Evolutionary conservation across 73 alveolate genomes (phyloP), one percentile per base, ranked within the genome.

Genomic region (Tetrahymena elliotti): DNA sequence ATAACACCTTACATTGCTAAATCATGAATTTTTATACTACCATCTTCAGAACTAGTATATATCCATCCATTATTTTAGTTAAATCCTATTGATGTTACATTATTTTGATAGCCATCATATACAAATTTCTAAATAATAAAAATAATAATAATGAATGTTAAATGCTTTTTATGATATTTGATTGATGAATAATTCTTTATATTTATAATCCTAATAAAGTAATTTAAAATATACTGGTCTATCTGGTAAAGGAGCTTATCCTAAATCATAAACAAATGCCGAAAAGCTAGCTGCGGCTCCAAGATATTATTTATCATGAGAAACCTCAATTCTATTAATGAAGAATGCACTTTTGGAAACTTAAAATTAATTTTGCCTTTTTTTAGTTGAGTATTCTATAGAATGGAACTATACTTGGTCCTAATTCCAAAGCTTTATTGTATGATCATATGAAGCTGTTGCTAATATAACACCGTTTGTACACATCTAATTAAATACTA

Each of bases 31-130:
- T 93, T 94, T 37, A 94, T 94, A 84, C 54, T 40, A 6, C 96
- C 94, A 94, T 94, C 96, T 18, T 94, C 96, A 38, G 94, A 94
- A 84, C 94, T 83, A 3, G 96, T 83, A 24, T 94, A 94, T 83
- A 83, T 40, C 41, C 92, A 94, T 83, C 39, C 68, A 33, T 84
- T 94, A 39, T 94, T 93, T 35, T 94, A 38, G 40, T 83, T 22
- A 53, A 94, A 94, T 83, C 96, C 96, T 12, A 94, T 84, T 9
- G 94, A 83, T 16, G 94, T 83, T 15, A 94, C 82, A 84, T 94
- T 94, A 84, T 94, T 94, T 35, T 94, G 40, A 84, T 94, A 94
- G 12, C 96, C 94, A 84, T 94, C 96, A 31, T 94, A 94, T 15
- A 83, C 93, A 39, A 40, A 83, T 31, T 68, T 68, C 88, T 68